Conservation (phyloP, 768 basidiomycete genomes). For the Galerina sulciceps region DNA sequence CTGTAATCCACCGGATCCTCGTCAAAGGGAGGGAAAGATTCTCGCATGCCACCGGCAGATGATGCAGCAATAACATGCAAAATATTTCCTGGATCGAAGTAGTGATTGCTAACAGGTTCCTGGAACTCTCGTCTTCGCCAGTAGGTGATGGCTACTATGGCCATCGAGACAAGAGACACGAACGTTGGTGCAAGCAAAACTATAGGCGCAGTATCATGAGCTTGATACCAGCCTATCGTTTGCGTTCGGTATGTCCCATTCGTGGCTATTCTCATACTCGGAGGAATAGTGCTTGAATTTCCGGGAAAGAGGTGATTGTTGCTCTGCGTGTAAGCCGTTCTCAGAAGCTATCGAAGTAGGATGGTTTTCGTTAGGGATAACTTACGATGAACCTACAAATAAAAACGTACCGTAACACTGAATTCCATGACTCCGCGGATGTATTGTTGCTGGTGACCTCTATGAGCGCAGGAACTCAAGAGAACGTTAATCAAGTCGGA, state of each 20-base stretch:
- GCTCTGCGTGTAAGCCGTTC: conserved; percentile 21
- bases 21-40: conserved; percentile 18
- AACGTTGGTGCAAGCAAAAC: conserved; percentile 25
- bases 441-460: conserved; percentile 16
- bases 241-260: conserved; percentile 22
- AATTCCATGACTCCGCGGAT: conserved; percentile 26
- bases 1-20: conserved; percentile 13
- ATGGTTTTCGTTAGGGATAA: no score
- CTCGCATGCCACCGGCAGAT: conserved; percentile 22
- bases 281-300: conserved; percentile 16
- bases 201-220: conserved; percentile 14
- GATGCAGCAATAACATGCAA: conserved; percentile 24
- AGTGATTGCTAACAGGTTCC: conserved; percentile 12
- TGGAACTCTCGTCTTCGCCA: background rate
- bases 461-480: background rate
- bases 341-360: conserved; percentile 16
- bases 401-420: conserved; percentile 20
- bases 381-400: background rate
- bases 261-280: conserved; percentile 16
- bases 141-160: conserved; percentile 15
- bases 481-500: background rate
- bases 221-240: conserved; percentile 27
- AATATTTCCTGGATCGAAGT: conserved; percentile 25
- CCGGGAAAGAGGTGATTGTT: conserved; percentile 18
- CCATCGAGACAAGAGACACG: conserved; percentile 19